Percentiles rank a stretch among this genome's conserved stretches.
phyloP scores from a whole-genome alignment of 2,329 filamentous ascomycete genomes.

The Aspergillus candidus region DNA sequence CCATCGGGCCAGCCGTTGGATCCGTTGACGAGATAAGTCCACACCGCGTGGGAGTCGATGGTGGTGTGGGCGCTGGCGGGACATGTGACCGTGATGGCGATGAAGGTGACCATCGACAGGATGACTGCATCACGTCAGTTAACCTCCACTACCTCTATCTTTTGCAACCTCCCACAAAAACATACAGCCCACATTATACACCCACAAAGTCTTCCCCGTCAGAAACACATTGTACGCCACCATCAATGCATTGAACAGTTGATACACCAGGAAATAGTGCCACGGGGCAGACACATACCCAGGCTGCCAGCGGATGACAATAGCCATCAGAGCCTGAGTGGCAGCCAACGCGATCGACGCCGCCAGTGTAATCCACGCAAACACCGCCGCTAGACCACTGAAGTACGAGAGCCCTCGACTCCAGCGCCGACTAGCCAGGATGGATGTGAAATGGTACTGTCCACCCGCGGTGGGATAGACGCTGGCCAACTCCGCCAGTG shows the following conservation, averaged over 20 bases:
- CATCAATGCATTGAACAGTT: conserved; percentile 12
- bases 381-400: conserved; percentile 17
- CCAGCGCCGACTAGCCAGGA: conserved; percentile 20
- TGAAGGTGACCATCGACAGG: conserved; percentile 16
- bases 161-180: no score
- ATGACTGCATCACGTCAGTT: conserved; percentile 9
- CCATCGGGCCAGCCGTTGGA: conserved; percentile 20
- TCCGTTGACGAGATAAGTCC: conserved; percentile 16
- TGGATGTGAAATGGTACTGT: conserved; percentile 26
- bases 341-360: conserved; percentile 15
- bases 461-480: conserved; percentile 27
- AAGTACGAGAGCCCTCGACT: conserved; percentile 18
- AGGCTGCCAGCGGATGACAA: conserved; percentile 17
- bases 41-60: conserved; percentile 12
- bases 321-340: conserved; percentile 17
- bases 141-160: no score
- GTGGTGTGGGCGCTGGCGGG: conserved; percentile 12
- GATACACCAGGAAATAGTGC: conserved; percentile 20
- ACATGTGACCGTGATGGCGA: conserved; percentile 18
- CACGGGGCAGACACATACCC: conserved; percentile 14
- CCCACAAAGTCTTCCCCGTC: conserved; percentile 19
- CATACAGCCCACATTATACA: conserved; percentile 18
- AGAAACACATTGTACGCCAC: conserved; percentile 16
- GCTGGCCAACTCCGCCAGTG: conserved; percentile 24
- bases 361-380: conserved; percentile 17